Percentiles rank a stretch among this genome's conserved stretches.
Conservation (phyloP, 176 grass and related monocot genomes). For the Metroxylon sagu region DNA sequence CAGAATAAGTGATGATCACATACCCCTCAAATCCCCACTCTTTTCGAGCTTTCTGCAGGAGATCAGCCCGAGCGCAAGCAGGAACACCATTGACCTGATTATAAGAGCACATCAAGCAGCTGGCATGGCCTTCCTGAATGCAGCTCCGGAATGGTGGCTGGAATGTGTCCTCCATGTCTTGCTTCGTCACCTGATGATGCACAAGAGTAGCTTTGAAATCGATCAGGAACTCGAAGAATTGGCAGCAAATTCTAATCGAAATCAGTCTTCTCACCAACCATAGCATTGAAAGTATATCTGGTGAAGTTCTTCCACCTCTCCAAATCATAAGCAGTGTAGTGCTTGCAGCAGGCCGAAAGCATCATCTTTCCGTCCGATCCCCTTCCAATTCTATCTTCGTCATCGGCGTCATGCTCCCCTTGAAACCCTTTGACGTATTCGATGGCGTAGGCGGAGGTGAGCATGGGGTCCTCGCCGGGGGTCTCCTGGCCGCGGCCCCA, state of each 20-base stretch:
- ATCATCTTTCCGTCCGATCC: constrained; percentile 29
- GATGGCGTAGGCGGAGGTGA: constrained; percentile 51
- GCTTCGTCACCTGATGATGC: constrained; percentile 49
- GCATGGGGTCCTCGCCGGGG: constrained; percentile 74
- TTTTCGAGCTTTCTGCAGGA: constrained; percentile 59
- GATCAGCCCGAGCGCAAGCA: constrained; percentile 60
- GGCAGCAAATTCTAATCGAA: not conserved
- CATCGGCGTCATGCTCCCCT: constrained; percentile 23
- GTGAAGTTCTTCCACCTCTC: constrained; percentile 63
- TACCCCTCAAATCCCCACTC: constrained; percentile 96
- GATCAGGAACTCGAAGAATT: not conserved
- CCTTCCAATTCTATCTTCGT: not conserved
- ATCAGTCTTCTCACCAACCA: constrained; percentile 26
- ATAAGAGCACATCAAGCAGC: constrained; percentile 96
- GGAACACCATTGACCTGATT: constrained; percentile 86
- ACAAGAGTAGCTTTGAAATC: no score
- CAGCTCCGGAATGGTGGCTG: constrained; percentile 90
- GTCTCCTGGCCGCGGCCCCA: constrained; percentile 96
- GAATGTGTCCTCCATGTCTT: constrained; percentile 88
- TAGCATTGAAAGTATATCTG: constrained; percentile 79
- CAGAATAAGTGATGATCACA: not conserved
- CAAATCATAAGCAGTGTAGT: constrained; percentile 81
- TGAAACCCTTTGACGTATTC: constrained; percentile 83
- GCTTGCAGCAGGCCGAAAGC: constrained; percentile 94
- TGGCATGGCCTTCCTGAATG: constrained; percentile 76